Evolutionary conservation across 1,139 yeast species (phyloP).

Genomic region (Candida labiduridarum): DNA sequence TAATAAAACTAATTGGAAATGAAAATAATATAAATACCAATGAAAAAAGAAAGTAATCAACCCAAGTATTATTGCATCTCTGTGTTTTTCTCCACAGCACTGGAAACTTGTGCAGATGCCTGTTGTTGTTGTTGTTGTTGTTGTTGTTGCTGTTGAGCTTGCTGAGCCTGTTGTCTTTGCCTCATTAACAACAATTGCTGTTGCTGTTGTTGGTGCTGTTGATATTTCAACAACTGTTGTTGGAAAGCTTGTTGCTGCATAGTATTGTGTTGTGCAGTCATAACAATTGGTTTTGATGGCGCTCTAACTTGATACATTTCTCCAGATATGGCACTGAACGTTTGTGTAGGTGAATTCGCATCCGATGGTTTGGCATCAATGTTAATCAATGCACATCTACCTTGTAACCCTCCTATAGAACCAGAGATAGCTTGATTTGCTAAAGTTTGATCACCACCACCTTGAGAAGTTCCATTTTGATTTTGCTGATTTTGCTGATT

Average conservation of each 20-base stretch:
- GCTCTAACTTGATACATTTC: conserved; percentile 62
- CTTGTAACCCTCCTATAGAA: conserved; percentile 72
- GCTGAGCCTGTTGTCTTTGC: conserved; percentile 28
- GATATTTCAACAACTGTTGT: conserved; percentile 49
- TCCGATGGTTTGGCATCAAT: conserved; percentile 46
- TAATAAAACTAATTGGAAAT: conserved; percentile 2
- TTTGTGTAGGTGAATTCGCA: conserved; percentile 39
- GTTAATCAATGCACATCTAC: conserved; percentile 74
- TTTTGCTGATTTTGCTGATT: conserved; percentile 16
- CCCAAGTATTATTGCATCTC: not conserved
- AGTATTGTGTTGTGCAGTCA: conserved; percentile 47
- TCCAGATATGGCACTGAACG: conserved; percentile 55
- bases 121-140: conserved; percentile 1
- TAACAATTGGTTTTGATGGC: conserved; percentile 54
- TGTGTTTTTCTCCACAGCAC: not conserved
- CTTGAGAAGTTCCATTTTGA: conserved; percentile 16
- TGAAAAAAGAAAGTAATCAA: not conserved
- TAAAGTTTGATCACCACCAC: conserved; percentile 33
- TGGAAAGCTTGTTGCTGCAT: conserved; percentile 53
- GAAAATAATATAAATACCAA: not conserved
- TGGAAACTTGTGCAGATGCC: not conserved
- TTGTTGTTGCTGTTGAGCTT: conserved; percentile 31
- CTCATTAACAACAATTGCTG: conserved; percentile 27
- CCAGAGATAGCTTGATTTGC: conserved; percentile 55
- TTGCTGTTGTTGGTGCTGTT: conserved; percentile 45